Base-by-base conservation (phyloP, 202 grass and related monocot genomes). In the Schoenoplectus triqueter region DNA sequence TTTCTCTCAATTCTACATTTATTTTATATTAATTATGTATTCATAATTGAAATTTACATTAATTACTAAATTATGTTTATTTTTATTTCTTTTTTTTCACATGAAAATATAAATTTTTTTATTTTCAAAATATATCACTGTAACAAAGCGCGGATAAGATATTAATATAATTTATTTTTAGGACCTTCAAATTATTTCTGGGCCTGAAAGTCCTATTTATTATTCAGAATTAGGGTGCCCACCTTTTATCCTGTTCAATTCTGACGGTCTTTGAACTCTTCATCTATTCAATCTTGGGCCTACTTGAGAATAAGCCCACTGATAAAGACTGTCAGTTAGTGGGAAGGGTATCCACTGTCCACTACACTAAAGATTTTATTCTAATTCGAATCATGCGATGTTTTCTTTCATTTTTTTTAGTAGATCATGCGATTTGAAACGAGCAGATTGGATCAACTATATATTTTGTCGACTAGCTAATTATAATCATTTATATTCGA, bases 271-370 rank as follows among this genome's bases (percentile, higher is more conserved):
- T 72, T 18, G 2, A 31, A 39, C 2, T 72, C 15, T 19, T 50
- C n/a, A 44, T 41, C 67, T 15, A 70, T 72, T 72, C 69, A 72
- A 73, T 73, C 17, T 41, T 54, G 52, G 73, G 22, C 22, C 73
- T 21, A 51, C n/a, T 73, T 10, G 50, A 73, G 3, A 52, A 48
- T 20, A 46, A 50, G 11, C 13, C 40, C 67, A 70, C 42, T 3
- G 48, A 49, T 70, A 14, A 8, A 69, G 45, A 72, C 65, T 41
- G 39, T 15, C 66, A 69, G 15, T 41, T 7, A 69, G 39, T 50
- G 69, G 15, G 69, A 18, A 9, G 7, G n/a, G 69, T 3, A 7
- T 9, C 15, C 41, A 69, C 66, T 56, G 31, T 56, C 54, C 54
- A 59, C 56, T 59, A 59, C n/a, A 31, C 31, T 31, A 31, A 6